Percentiles rank a stretch among this genome's conserved stretches.
Evolutionary conservation across 352 stramenopile genomes (phyloP).

Genomic region (Detonula confervacea): DNA sequence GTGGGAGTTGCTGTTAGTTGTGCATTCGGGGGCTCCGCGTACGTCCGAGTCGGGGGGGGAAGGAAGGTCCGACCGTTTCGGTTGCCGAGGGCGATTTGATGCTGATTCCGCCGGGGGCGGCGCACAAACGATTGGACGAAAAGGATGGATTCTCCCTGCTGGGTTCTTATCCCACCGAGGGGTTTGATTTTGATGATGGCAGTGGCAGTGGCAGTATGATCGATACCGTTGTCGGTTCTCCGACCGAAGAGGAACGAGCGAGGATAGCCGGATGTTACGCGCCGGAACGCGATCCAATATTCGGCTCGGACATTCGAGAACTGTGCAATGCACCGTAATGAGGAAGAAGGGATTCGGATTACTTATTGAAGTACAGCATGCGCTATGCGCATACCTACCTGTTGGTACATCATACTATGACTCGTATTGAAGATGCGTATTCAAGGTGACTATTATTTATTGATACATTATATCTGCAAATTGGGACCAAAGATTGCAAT

Average conservation of each 20-base stretch:
- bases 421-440: too few relatives aligned
- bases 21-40: slow-evolving; percentile 40
- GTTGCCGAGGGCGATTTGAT: slow-evolving; percentile 33
- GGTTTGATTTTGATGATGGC: slow-evolving; percentile 23
- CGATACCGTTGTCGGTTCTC: slow-evolving; percentile 29
- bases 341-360: too few relatives aligned
- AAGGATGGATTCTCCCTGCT: slow-evolving; percentile 37
- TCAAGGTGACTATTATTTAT: too few relatives aligned
- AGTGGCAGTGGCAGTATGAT: too few relatives aligned
- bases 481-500: too few relatives aligned
- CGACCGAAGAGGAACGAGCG: slow-evolving; percentile 24
- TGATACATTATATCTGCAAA: too few relatives aligned
- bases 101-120: slow-evolving; percentile 39
- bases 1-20: slow-evolving; percentile 48
- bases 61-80: slow-evolving; percentile 16
- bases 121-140: slow-evolving; percentile 39
- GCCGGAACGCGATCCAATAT: slow-evolving; percentile 17
- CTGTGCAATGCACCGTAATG: not conserved
- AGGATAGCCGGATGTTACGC: slow-evolving; percentile 31
- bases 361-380: too few relatives aligned
- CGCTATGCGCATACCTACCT: too few relatives aligned
- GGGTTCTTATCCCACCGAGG: slow-evolving; percentile 33
- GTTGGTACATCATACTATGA: too few relatives aligned
- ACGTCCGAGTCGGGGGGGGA: too few relatives aligned
- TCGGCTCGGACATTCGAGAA: slow-evolving; percentile 8